Evolutionary conservation across 345 rosid species (phyloP).

Genomic region (Camelina laxa): DNA sequence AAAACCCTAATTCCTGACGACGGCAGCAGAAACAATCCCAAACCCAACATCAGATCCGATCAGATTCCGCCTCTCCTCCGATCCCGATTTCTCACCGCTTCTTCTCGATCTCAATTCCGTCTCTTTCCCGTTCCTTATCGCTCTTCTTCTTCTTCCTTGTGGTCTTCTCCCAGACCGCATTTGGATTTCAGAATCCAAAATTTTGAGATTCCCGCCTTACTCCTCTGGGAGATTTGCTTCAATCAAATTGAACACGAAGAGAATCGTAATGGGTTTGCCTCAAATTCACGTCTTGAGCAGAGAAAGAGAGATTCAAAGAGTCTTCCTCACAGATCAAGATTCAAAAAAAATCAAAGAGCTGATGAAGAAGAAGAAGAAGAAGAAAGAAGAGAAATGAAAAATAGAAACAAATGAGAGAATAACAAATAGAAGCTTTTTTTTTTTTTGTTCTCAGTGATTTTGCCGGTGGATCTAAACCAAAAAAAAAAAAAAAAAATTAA

Average conservation of each 20-base stretch:
- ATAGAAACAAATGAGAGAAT: conserved; percentile 27
- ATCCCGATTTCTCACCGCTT: conserved; percentile 40
- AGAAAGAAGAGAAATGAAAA: neutral
- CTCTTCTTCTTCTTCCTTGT: conserved; percentile 33
- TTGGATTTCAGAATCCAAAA: conserved; percentile 49
- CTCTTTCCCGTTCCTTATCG: conserved; percentile 22
- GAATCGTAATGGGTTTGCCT: conserved; percentile 33
- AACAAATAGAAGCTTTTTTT: conserved; percentile 6
- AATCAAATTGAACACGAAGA: conserved; percentile 8
- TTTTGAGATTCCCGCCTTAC: conserved; percentile 41
- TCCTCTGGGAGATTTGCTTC: conserved; percentile 29
- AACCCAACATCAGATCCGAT: conserved; percentile 85
- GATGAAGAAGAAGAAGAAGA: conserved; percentile 35
- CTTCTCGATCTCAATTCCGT: conserved; percentile 41
- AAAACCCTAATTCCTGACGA: conserved; percentile 40
- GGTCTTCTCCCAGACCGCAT: conserved; percentile 71
- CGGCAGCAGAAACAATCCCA: conserved; percentile 24
- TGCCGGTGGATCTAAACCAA: conserved; percentile 46
- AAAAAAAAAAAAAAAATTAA: neutral
- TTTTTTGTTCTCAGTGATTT: conserved; percentile 41
- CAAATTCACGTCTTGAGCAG: conserved; percentile 32
- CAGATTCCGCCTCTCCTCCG: conserved; percentile 33
- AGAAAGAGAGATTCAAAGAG: conserved; percentile 1
- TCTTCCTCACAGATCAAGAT: conserved; percentile 34
- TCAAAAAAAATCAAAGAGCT: conserved; percentile 32